Evolutionary conservation across 2,329 filamentous ascomycete species (phyloP).

Genomic region (Sclerotinia spermophila): DNA sequence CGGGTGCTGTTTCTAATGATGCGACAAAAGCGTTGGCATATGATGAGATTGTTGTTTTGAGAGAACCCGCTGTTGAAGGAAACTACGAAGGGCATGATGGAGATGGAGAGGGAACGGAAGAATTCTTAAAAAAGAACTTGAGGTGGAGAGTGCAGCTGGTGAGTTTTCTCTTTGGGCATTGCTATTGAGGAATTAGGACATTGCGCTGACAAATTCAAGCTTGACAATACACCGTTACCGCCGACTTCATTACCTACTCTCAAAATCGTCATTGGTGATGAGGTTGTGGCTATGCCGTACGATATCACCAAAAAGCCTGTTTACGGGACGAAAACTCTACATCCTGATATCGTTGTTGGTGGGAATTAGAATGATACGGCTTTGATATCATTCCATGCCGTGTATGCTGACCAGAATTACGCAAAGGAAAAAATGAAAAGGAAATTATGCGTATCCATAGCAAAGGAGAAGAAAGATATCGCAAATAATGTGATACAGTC

Average conservation of each 20-base stretch:
- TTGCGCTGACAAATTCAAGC: not conserved
- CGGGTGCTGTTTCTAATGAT: slow-evolving; percentile 8
- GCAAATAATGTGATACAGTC: not conserved
- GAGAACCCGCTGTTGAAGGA: slow-evolving; percentile 5
- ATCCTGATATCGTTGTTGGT: slow-evolving; percentile 24
- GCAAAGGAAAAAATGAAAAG: not conserved
- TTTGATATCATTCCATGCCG: not conserved
- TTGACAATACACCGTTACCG: slow-evolving; percentile 8
- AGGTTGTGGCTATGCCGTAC: slow-evolving; percentile 23
- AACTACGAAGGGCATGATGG: slow-evolving; percentile 16
- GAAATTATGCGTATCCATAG: not conserved
- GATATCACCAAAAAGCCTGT: slow-evolving; percentile 26
- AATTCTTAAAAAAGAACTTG: slow-evolving; percentile 28
- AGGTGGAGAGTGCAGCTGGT: slow-evolving; percentile 34
- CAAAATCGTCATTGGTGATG: slow-evolving; percentile 26
- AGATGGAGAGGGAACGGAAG: slow-evolving; percentile 22
- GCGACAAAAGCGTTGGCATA: slow-evolving; percentile 23
- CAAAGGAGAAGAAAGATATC: not conserved
- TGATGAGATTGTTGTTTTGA: slow-evolving; percentile 28
- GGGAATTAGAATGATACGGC: not conserved
- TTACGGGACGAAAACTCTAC: slow-evolving; percentile 27
- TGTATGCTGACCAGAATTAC: not conserved
- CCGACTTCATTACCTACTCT: slow-evolving; percentile 24
- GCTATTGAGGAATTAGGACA: not conserved
- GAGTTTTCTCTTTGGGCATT: slow-evolving; percentile 1